A percentile compares a stretch with the other conserved stretches of the same genome.
These are phyloP conservation scores for Phytophthora fragariae DNA, from an alignment of 352 stramenopile species.

Conservation along the genomic window DNA sequence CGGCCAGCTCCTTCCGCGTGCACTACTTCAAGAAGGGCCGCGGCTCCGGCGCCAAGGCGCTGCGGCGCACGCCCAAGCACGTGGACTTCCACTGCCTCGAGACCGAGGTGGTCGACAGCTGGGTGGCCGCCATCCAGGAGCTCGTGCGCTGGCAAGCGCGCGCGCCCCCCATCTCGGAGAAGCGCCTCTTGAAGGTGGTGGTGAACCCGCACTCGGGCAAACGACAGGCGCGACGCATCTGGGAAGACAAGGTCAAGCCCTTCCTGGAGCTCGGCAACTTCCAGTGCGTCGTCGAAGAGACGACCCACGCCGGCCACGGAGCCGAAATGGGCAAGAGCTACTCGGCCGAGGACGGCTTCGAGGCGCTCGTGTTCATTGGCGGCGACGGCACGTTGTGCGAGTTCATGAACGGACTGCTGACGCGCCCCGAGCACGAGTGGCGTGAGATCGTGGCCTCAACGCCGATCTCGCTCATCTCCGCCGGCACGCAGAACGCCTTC, in stretches of 20 bases:
- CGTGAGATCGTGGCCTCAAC: slow-evolving; percentile 83
- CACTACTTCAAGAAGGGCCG: slow-evolving; percentile 82
- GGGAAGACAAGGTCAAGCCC: slow-evolving; percentile 75
- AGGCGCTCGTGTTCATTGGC: slow-evolving; percentile 82
- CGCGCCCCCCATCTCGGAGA: slow-evolving; percentile 70
- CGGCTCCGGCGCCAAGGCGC: slow-evolving; percentile 64
- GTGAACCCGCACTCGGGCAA: slow-evolving; percentile 86
- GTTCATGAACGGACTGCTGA: slow-evolving; percentile 85
- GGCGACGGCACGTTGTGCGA: slow-evolving; percentile 82
- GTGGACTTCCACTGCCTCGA: slow-evolving; percentile 62
- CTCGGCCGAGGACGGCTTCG: slow-evolving; percentile 77
- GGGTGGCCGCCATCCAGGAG: slow-evolving; percentile 77
- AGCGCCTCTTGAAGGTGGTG: slow-evolving; percentile 80
- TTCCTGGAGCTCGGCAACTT: slow-evolving; percentile 84
- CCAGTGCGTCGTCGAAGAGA: slow-evolving; percentile 80
- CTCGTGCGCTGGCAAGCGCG: slow-evolving; percentile 85
- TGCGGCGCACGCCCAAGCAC: slow-evolving; percentile 55
- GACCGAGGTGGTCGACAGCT: slow-evolving; percentile 54
- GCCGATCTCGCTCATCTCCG: slow-evolving; percentile 83
- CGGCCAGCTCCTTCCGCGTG: slow-evolving; percentile 57
- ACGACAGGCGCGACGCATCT: slow-evolving; percentile 69
- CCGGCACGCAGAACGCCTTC: slow-evolving; percentile 86
- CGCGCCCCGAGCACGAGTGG: slow-evolving; percentile 79
- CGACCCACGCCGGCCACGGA: slow-evolving; percentile 72
- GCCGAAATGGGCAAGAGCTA: slow-evolving; percentile 82